Percentiles rank a stretch among this genome's conserved stretches.
These are phyloP conservation scores for Sordariomycetes sp. DNA, from an alignment of 2,329 filamentous ascomycete genomes.

Conservation along the genomic window DNA sequence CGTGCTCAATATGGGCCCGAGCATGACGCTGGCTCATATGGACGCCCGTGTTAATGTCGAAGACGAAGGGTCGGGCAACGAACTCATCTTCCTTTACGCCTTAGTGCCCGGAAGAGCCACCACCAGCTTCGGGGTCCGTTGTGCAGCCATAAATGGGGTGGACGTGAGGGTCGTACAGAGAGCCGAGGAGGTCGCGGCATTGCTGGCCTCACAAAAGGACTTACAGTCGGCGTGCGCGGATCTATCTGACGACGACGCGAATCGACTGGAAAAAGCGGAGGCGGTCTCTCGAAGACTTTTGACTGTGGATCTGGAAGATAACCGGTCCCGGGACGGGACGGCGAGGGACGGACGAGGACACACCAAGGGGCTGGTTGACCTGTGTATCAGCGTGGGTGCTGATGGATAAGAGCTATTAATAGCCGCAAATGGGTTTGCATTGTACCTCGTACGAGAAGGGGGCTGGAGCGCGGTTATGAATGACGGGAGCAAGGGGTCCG, in stretches of 20 bases:
- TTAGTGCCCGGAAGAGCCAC: constrained; percentile 56
- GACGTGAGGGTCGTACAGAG: constrained; percentile 60
- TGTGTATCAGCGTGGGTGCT: neutral
- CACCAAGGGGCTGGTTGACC: neutral
- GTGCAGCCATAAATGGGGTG: constrained; percentile 80
- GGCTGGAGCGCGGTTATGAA: too few relatives aligned
- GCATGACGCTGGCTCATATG: constrained; percentile 59
- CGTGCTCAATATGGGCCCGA: constrained; percentile 37
- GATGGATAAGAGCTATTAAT: neutral
- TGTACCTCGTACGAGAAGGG: neutral
- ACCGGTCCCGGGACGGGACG: neutral
- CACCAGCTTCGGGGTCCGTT: constrained; percentile 77
- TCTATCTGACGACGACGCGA: constrained; percentile 51
- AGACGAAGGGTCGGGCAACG: constrained; percentile 41
- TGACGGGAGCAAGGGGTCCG: neutral
- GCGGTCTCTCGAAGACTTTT: constrained; percentile 48
- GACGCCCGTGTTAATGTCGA: constrained; percentile 50
- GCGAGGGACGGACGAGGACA: neutral
- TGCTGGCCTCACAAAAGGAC: constrained; percentile 65
- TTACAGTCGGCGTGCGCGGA: constrained; percentile 61
- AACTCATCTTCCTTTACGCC: constrained; percentile 67
- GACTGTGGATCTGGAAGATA: neutral
- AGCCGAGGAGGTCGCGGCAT: constrained; percentile 60
- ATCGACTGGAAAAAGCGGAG: constrained; percentile 59
- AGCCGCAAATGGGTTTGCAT: neutral